Base-by-base conservation (phyloP, 1,139 yeast species). In the Debaryomyces robertsiae region DNA sequence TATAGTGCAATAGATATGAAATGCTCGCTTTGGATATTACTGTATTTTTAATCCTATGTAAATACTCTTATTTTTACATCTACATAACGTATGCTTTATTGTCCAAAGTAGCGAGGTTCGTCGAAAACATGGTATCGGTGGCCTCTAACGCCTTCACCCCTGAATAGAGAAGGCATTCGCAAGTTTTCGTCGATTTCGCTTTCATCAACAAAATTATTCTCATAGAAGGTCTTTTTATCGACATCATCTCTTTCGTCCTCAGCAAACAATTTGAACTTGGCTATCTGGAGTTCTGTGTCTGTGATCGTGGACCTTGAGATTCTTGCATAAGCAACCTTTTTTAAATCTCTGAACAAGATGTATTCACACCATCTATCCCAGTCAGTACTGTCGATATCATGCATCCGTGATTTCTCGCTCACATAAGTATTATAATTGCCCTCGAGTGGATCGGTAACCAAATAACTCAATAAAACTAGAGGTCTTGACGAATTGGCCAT, bases 321-420 rank as follows among this genome's bases (percentile, higher is more conserved):
- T 61, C 98, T 81, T 2, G 98, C 98, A 60, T 93, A 93, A 1
- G 95, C 98, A 2, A 87, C 81, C 63, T 96, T 85, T 61, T 81
- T 84, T 64, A 93, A 69, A 45, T 85, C 84, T 61, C 93, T 86
- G 76, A 85, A 93, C 50, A 93, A 69, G 47, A 93, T 90, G 65
- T 93, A 93, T 66, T 93, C 95, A 68, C 98, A 93, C 98, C 98
- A 93, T 67, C 98, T 80, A 60, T 93, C 98, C 85, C 94, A 88
- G 61, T 93, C 98, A 9, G 85, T 73, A 39, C 91, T 84, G 60
- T 93, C 98, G 50, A 93, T 90, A 61, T 93, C 98, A 53, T 83
- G 80, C 93, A 93, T 88, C 34, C 96, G 84, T 2, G 94, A 82
- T 50, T 71, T 65, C 40, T 84, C 85, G 54, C 95, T 83, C 13